Percentiles rank a stretch among this genome's conserved stretches.
These are phyloP conservation scores for Abelmoschus esculentus DNA, from an alignment of 345 rosid genomes.

Conservation along the genomic window DNA sequence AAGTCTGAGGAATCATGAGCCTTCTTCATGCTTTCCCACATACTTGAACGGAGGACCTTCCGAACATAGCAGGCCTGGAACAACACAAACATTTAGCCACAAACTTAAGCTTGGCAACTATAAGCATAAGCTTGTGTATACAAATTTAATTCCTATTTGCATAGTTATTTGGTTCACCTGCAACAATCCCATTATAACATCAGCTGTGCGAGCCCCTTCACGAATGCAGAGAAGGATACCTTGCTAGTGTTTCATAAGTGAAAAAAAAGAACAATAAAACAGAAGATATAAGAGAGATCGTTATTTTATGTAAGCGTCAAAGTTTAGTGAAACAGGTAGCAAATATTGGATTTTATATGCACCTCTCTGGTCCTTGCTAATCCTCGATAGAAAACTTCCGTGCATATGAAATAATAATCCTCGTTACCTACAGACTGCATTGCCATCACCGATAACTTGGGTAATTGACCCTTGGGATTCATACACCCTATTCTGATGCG, in stretches of 20 bases:
- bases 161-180: constrained; percentile 33
- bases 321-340: neutral
- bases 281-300: neutral
- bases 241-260: constrained; percentile 23
- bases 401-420: constrained; percentile 46
- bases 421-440: constrained; percentile 35
- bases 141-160: neutral
- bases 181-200: constrained; percentile 40
- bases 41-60: constrained; percentile 26
- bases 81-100: neutral
- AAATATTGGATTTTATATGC: constrained; percentile 3
- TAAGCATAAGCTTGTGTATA: constrained; percentile 1
- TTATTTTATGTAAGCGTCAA: neutral
- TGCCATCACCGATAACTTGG: constrained; percentile 33
- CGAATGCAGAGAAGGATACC: constrained; percentile 45
- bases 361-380: constrained; percentile 25
- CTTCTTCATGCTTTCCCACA: constrained; percentile 24
- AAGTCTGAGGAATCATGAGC: constrained; percentile 14
- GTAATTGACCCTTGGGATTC: constrained; percentile 27
- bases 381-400: constrained; percentile 31
- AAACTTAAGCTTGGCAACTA: neutral
- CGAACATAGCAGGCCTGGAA: constrained; percentile 50
- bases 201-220: constrained; percentile 49
- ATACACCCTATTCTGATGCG: constrained; percentile 54
- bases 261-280: neutral